Conservation (phyloP, 1,284 basidiomycete species). For the Cryptococcus sp. region DNA sequence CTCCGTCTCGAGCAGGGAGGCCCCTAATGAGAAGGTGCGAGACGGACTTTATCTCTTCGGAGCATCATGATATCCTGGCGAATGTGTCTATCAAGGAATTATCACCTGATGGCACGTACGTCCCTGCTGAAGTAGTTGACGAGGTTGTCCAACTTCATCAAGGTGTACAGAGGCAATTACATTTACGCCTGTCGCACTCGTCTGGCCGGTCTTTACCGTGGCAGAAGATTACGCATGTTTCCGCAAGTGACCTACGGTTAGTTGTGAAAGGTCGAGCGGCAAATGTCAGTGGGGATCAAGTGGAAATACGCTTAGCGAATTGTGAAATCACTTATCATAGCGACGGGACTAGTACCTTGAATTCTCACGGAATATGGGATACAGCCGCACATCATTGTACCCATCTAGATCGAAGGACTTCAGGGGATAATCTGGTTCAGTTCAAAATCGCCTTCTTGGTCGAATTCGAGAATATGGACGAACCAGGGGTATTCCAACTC, state of each 20-base stretch:
- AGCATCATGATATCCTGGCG: constrained; percentile 82
- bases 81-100: constrained; percentile 85
- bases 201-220: constrained; percentile 86
- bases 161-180: constrained; percentile 80
- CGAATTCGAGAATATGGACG: constrained; percentile 73
- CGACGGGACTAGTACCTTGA: constrained; percentile 71
- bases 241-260: constrained; percentile 63
- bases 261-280: constrained; percentile 73
- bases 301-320: constrained; percentile 47
- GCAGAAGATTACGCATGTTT: constrained; percentile 57
- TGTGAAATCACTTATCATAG: constrained; percentile 67
- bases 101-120: constrained; percentile 74
- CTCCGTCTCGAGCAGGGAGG: constrained; percentile 24
- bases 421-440: constrained; percentile 69
- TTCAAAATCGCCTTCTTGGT: constrained; percentile 73
- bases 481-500: constrained; percentile 78
- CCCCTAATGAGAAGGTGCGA: constrained; percentile 83
- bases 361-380: constrained; percentile 81
- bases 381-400: constrained; percentile 83
- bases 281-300: constrained; percentile 42
- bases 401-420: constrained; percentile 79
- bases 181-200: constrained; percentile 72
- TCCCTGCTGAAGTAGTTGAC: constrained; percentile 75
- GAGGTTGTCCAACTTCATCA: constrained; percentile 87
- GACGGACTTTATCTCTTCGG: constrained; percentile 82